Percentiles rank a stretch among this genome's conserved stretches.
phyloP scores from a whole-genome alignment of 495 filamentous ascomycete genomes.

The Aspergillus haitiensis region DNA sequence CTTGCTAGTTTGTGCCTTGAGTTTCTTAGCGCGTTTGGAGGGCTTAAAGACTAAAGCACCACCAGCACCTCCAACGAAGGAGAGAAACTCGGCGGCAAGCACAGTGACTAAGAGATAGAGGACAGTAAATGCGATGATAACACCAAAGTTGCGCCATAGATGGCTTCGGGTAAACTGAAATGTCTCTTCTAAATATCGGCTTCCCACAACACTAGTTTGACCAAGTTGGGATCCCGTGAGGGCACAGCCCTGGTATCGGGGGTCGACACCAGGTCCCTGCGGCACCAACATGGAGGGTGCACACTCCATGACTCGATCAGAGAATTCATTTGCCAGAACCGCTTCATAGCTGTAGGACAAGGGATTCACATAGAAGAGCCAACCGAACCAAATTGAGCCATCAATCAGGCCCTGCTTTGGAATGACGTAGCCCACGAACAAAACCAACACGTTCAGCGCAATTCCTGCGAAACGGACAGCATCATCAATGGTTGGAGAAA shows the following conservation, averaged over 20 bases:
- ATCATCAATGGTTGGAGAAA: slow-evolving; percentile 71
- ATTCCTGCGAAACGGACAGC: slow-evolving; percentile 71
- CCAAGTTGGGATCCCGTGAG: slow-evolving; percentile 55
- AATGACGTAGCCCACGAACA: slow-evolving; percentile 82
- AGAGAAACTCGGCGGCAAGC: slow-evolving; percentile 55
- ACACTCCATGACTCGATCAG: slow-evolving; percentile 59
- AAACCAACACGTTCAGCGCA: slow-evolving; percentile 63
- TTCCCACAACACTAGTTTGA: slow-evolving; percentile 52
- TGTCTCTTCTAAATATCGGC: slow-evolving; percentile 55
- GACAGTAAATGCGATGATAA: slow-evolving; percentile 67
- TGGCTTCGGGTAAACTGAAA: slow-evolving; percentile 63
- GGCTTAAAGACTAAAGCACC: slow-evolving; percentile 69
- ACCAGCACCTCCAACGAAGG: slow-evolving; percentile 53
- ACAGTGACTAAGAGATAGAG: slow-evolving; percentile 70
- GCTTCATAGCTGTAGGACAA: slow-evolving; percentile 73
- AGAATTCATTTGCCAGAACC: slow-evolving; percentile 69
- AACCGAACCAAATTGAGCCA: slow-evolving; percentile 74
- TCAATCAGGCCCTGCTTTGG: slow-evolving; percentile 62
- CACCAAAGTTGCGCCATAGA: slow-evolving; percentile 80
- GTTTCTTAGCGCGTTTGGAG: slow-evolving; percentile 57
- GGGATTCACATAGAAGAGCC: slow-evolving; percentile 76
- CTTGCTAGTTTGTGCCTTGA: slow-evolving; percentile 43
- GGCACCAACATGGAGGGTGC: slow-evolving; percentile 56
- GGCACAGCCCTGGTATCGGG: slow-evolving; percentile 61
- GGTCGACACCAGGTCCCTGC: slow-evolving; percentile 50